Evolutionary conservation across 257 asterid species (phyloP).

Genomic region (Solanum lycopersicoides): DNA sequence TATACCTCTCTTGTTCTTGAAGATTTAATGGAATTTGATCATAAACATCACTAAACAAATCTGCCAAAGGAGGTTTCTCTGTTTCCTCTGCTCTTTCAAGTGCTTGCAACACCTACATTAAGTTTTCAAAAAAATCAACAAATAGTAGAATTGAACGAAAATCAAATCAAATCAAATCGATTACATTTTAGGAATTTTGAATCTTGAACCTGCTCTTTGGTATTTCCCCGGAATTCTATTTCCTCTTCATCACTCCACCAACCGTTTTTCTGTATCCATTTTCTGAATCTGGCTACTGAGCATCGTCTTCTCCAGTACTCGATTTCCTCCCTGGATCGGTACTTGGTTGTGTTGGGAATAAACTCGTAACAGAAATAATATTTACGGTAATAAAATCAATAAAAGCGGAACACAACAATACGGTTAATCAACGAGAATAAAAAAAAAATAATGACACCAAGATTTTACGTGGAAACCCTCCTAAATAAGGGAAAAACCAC

Average conservation of each 20-base stretch:
- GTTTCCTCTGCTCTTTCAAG: conserved; percentile 57
- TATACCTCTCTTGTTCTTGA: conserved; percentile 55
- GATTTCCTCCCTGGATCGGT: conserved; percentile 48
- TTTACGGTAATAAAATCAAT: too few relatives aligned
- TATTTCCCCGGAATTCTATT: conserved; percentile 34
- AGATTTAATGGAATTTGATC: conserved; percentile 43
- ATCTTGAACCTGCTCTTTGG: conserved; percentile 46
- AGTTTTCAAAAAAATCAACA: neutral
- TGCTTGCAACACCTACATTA: conserved; percentile 43
- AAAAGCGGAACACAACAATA: too few relatives aligned
- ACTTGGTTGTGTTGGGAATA: too few relatives aligned
- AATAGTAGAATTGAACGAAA: neutral
- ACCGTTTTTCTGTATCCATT: conserved; percentile 59
- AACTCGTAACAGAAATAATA: too few relatives aligned
- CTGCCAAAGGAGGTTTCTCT: conserved; percentile 46
- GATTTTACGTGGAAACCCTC: too few relatives aligned
- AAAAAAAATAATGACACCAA: too few relatives aligned
- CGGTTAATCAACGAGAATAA: too few relatives aligned
- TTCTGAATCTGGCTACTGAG: conserved; percentile 54
- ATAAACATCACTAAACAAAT: conserved; percentile 66
- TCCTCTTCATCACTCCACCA: conserved; percentile 84
- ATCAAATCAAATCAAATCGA: neutral
- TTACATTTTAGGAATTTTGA: neutral
- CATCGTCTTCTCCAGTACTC: conserved; percentile 58
- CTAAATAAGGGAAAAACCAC: too few relatives aligned